These are phyloP conservation scores for Penicillium sp. DNA, from an alignment of 2,329 filamentous ascomycete genomes.

Conservation along the genomic window DNA sequence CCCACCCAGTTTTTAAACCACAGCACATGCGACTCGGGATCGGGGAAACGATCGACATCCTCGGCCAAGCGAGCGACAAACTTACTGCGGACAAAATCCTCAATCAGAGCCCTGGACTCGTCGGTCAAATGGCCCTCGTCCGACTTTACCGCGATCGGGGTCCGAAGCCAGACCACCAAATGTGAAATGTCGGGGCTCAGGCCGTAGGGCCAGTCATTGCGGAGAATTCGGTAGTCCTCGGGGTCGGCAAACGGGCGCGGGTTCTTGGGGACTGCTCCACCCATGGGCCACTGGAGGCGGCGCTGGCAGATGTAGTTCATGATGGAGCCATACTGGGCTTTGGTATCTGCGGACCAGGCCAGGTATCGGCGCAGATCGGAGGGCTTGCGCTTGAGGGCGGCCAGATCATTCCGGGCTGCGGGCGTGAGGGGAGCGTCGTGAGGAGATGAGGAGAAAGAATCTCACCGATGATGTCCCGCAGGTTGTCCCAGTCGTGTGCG, in stretches of 20 bases:
- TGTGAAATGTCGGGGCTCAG: slow-evolving; percentile 55
- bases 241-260: slow-evolving; percentile 54
- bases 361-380: slow-evolving; percentile 60
- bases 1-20: slow-evolving; percentile 67
- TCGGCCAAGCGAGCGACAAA: slow-evolving; percentile 48
- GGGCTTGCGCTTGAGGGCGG: slow-evolving; percentile 58
- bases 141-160: slow-evolving; percentile 47
- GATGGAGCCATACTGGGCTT: slow-evolving; percentile 55
- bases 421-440: slow-evolving; percentile 2
- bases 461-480: slow-evolving; percentile 54
- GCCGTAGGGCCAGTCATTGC: slow-evolving; percentile 65
- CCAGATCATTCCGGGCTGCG: slow-evolving; percentile 52
- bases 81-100: slow-evolving; percentile 49
- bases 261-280: slow-evolving; percentile 42
- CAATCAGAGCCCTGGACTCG: slow-evolving; percentile 49
- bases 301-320: slow-evolving; percentile 56
- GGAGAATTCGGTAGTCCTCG: slow-evolving; percentile 56
- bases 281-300: slow-evolving; percentile 53
- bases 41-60: slow-evolving; percentile 32
- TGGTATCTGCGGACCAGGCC: slow-evolving; percentile 56
- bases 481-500: slow-evolving; percentile 52
- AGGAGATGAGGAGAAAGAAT: slow-evolving; percentile 6
- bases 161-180: slow-evolving; percentile 58
- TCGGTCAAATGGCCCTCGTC: slow-evolving; percentile 51
- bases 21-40: slow-evolving; percentile 49